phyloP scores from a whole-genome alignment of 2,329 filamentous ascomycete species.

The Fusarium coicis region DNA sequence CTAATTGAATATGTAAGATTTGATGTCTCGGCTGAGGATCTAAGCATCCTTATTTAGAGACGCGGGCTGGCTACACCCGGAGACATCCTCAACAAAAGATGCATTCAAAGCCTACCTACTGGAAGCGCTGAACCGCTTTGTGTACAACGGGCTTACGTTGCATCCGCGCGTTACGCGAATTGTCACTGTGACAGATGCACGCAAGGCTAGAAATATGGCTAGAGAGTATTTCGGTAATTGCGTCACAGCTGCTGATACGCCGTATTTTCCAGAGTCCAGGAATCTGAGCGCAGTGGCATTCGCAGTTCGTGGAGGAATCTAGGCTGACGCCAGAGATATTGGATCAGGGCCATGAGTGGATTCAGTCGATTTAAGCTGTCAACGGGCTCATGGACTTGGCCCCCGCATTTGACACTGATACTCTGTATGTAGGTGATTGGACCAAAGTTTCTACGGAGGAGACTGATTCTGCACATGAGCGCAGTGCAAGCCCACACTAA shows the following conservation, averaged over 20 bases:
- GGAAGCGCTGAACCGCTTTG: neutral
- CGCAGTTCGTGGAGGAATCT: neutral
- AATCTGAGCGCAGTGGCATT: neutral
- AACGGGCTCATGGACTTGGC: neutral
- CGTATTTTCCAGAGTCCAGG: neutral
- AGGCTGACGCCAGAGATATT: neutral
- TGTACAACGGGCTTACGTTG: neutral
- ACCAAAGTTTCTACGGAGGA: neutral
- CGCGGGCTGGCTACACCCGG: neutral
- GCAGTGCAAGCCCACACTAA: constrained; percentile 43
- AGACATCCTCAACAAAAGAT: neutral
- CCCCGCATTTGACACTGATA: neutral
- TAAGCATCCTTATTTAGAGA: neutral
- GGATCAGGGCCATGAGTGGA: neutral
- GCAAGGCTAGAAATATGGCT: neutral
- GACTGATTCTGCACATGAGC: neutral
- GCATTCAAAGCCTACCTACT: neutral
- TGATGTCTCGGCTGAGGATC: neutral
- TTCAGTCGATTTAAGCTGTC: neutral
- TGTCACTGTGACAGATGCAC: neutral
- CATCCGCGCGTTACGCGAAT: neutral
- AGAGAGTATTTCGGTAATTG: neutral
- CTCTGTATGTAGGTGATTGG: neutral
- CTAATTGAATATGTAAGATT: neutral
- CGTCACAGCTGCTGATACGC: neutral